Evolutionary conservation across 768 basidiomycete genomes (phyloP).

Genomic region (Collybia nuda): DNA sequence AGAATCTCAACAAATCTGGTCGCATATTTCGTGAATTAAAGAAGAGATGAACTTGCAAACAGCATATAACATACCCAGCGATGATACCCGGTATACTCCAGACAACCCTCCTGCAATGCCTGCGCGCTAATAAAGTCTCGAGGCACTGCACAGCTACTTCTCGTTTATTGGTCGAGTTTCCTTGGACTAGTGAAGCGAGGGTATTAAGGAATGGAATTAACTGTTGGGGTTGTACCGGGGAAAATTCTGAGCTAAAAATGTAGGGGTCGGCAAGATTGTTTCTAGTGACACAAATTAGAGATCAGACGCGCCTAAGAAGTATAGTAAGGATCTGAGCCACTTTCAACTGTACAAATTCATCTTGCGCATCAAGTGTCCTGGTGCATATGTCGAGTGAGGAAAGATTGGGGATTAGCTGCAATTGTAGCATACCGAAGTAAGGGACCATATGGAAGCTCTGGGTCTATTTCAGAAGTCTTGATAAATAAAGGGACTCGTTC

Average conservation of each 20-base stretch:
- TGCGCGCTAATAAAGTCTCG: conserved; percentile 80
- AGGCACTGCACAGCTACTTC: conserved; percentile 93
- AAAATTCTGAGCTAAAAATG: conserved; percentile 45
- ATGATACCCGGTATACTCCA: conserved; percentile 76
- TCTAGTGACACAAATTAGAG: conserved; percentile 4
- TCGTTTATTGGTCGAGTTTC: conserved; percentile 62
- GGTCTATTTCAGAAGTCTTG: conserved; percentile 57
- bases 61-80: conserved; percentile 48
- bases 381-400: conserved; percentile 10
- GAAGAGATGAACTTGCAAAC: background rate
- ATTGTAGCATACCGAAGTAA: conserved; percentile 61
- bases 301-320: conserved; percentile 61
- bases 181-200: conserved; percentile 62
- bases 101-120: conserved; percentile 74
- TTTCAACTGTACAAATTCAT: conserved; percentile 96
- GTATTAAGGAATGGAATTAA: conserved; percentile 59
- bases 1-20: conserved; percentile 80
- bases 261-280: background rate
- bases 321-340: conserved; percentile 85
- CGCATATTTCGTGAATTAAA: conserved; percentile 1
- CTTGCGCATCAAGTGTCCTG: conserved; percentile 81
- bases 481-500: conserved; percentile 82
- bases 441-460: conserved; percentile 79
- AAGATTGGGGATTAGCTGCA: background rate
- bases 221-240: conserved; percentile 48